Evolutionary conservation across 2,329 filamentous ascomycete species (phyloP), one percentile per base, ranked within the genome.

Genomic region (Dendrostoma leiphaemia): DNA sequence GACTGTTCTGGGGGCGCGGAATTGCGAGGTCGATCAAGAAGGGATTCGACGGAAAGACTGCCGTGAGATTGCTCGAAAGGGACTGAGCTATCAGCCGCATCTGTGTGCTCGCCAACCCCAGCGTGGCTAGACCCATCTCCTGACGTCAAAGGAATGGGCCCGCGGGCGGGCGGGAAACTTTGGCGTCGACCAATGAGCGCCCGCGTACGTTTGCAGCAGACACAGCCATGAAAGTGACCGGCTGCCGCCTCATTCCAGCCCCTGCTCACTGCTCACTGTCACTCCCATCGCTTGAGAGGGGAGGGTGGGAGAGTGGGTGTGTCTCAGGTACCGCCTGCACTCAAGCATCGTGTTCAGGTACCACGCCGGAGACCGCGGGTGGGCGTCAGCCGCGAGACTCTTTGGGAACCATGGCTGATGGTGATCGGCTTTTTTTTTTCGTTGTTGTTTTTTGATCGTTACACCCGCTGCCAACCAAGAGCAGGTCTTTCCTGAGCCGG

Each of bases 261-360:
- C 32, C 21, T 29, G 1, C 24, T 35, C 24, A 15, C 44, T 35
- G 21, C 6, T 17, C n/a, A n/a, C n/a, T n/a, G n/a, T n/a, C n/a
- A n/a, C n/a, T n/a, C n/a, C n/a, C n/a, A n/a, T n/a, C n/a, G n/a
- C n/a, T n/a, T n/a, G n/a, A n/a, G n/a, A n/a, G n/a, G n/a, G n/a
- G n/a, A n/a, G n/a, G n/a, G 35, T 34, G 37, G 21, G 48, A 48
- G 35, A 46, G 19, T 45, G 38, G 12, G 26, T 17, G 40, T 53
- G 54, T 53, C 49, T 53, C 54, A 56, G 49, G 46, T 48, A 44
- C 38, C 43, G 24, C 31, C 29, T 48, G 41, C 15, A 23, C 29
- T 40, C 53, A 55, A 43, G 53, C 12, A 46, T 48, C 17, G 41
- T 34, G 34, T 43, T 46, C 53, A 51, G 48, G 48, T 48, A 55